phyloP scores from a whole-genome alignment of 352 stramenopile species.

The Pythium dissimile region DNA sequence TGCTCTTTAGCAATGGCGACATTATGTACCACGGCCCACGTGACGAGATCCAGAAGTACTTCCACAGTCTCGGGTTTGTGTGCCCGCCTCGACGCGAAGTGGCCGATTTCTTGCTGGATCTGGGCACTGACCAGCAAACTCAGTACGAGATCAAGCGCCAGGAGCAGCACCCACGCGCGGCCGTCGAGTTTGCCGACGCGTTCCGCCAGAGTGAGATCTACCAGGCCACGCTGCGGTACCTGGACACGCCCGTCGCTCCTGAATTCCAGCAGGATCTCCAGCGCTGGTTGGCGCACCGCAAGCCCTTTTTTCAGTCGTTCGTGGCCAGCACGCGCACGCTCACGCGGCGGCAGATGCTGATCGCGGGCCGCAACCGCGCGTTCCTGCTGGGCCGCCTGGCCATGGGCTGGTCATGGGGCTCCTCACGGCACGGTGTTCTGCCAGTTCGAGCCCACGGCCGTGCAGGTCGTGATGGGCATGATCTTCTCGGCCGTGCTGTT shows the following conservation, averaged over 20 bases:
- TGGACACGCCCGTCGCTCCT: not conserved
- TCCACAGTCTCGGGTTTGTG: conserved; percentile 48
- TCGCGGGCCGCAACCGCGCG: conserved; percentile 31
- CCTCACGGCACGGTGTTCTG: conserved; percentile 23
- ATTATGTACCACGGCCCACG: conserved; percentile 81
- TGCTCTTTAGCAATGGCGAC: conserved; percentile 73
- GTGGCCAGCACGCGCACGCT: not conserved
- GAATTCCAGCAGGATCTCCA: not conserved
- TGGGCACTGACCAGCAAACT: conserved; percentile 21
- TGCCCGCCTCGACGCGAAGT: conserved; percentile 29
- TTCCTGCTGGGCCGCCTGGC: conserved; percentile 9
- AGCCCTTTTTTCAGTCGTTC: conserved; percentile 3
- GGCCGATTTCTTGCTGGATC: conserved; percentile 27
- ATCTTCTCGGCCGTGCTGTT: conserved; percentile 66
- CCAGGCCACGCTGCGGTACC: not conserved
- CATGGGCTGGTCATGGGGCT: conserved; percentile 27
- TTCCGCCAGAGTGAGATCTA: conserved; percentile 8
- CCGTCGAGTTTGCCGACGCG: conserved; percentile 10
- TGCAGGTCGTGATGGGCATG: conserved; percentile 37
- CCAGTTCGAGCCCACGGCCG: conserved; percentile 13
- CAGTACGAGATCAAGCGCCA: conserved; percentile 14
- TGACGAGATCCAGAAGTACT: conserved; percentile 58
- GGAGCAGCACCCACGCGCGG: not conserved
- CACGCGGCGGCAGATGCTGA: conserved; percentile 29
- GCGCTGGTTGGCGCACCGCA: not conserved